A percentile compares a stretch with the other conserved stretches of the same genome.
phyloP scores from a whole-genome alignment of 768 basidiomycete genomes.

The Cystobasidium ongulense region DNA sequence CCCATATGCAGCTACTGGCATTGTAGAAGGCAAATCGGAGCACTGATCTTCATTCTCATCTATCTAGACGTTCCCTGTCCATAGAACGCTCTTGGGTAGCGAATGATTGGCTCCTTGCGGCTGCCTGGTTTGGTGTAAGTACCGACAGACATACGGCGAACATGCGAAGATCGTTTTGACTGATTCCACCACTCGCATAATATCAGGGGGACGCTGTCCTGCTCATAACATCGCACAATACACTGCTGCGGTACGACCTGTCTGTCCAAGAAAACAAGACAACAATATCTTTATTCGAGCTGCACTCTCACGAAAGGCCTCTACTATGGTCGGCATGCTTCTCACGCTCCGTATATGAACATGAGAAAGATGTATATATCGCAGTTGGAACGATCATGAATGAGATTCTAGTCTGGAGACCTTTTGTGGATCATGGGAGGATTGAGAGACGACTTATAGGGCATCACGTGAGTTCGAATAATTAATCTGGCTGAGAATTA shows the following conservation, averaged over 20 bases:
- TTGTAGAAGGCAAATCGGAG: not conserved
- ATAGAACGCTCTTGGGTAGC: not conserved
- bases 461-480: not conserved
- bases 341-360: not conserved
- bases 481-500: not conserved
- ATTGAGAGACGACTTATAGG: conserved; percentile 13
- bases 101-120: conserved; percentile 16
- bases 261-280: not conserved
- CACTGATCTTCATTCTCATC: not conserved
- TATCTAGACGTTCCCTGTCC: not conserved
- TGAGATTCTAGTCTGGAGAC: conserved; percentile 21
- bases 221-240: conserved; percentile 26
- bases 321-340: conserved; percentile 27
- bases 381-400: conserved; percentile 28
- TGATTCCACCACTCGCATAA: not conserved
- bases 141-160: not conserved
- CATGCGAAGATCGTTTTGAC: not conserved
- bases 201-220: not conserved
- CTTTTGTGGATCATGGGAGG: not conserved
- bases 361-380: not conserved
- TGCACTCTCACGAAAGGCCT: conserved; percentile 12
- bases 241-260: not conserved
- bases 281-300: not conserved
- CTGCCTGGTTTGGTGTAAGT: conserved; percentile 1
- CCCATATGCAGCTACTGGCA: not conserved